Percentiles rank a stretch among this genome's conserved stretches.
These are phyloP conservation scores for Penicillium brasilianum DNA, from an alignment of 2,329 filamentous ascomycete species.

Conservation along the genomic window DNA sequence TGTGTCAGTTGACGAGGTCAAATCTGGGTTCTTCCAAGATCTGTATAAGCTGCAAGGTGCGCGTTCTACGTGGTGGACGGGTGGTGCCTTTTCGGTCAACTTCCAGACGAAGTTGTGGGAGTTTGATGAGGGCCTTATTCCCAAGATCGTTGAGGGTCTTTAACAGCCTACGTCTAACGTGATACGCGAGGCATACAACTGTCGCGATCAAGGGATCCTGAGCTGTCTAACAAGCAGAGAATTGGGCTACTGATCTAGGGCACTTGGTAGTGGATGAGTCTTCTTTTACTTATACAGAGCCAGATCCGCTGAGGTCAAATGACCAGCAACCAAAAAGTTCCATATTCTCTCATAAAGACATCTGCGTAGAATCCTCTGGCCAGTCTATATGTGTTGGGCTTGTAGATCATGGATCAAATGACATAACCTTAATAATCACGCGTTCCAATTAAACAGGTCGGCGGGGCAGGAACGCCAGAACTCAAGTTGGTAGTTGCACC, in stretches of 20 bases:
- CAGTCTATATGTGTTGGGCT: no score
- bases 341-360: no score
- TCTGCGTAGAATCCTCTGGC: no score
- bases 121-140: slow-evolving; percentile 31
- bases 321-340: no score
- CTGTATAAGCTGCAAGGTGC: slow-evolving; percentile 48
- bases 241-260: not conserved
- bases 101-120: slow-evolving; percentile 32
- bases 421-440: no score
- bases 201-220: not conserved
- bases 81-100: slow-evolving; percentile 41
- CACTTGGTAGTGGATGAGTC: no score
- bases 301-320: no score
- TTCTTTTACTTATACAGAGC: no score
- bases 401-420: no score
- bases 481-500: no score
- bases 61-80: slow-evolving; percentile 46
- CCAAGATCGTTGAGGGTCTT: slow-evolving; percentile 24
- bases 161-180: not conserved
- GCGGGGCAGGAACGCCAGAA: no score
- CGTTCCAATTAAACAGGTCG: no score
- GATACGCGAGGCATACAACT: not conserved
- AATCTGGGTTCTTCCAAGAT: slow-evolving; percentile 44
- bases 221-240: not conserved
- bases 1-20: slow-evolving; percentile 37